Evolutionary conservation across 352 stramenopile species (phyloP).

Genomic region (Phytophthora melonis): DNA sequence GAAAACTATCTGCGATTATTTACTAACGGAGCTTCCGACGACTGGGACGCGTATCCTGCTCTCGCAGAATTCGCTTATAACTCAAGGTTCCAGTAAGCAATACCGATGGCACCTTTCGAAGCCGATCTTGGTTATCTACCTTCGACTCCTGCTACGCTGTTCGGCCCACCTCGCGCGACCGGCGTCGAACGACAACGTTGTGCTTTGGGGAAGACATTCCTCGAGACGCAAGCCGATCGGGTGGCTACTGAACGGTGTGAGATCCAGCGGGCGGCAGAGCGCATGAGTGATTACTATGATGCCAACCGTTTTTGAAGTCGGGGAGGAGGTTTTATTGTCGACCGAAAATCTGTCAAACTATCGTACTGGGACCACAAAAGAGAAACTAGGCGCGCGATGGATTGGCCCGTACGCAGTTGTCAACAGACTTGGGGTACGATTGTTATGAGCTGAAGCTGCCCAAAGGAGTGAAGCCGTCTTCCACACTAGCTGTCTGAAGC

Average conservation of each 20-base stretch:
- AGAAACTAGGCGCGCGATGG: too few species aligned
- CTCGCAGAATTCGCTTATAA: conserved; percentile 13
- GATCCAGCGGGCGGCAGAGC: too few species aligned
- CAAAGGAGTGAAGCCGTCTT: too few species aligned
- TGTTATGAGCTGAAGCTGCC: too few species aligned
- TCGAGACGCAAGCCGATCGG: not conserved
- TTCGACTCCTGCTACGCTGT: conserved; percentile 9
- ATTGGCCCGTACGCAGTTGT: too few species aligned
- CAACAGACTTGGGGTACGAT: too few species aligned
- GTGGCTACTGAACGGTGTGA: too few species aligned
- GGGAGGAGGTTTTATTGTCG: too few species aligned
- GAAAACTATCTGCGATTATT: too few species aligned
- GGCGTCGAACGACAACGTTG: not conserved
- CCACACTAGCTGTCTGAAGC: conserved; percentile 10
- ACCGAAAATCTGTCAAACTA: too few species aligned
- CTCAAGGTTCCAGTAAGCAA: conserved; percentile 7
- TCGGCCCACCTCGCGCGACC: not conserved
- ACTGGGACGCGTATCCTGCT: too few species aligned
- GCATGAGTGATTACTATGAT: conserved; percentile 11
- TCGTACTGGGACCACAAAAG: not conserved
- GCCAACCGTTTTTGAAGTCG: not conserved
- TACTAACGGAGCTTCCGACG: too few species aligned
- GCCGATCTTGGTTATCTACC: conserved; percentile 23
- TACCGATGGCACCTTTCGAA: conserved; percentile 27
- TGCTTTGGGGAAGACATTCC: conserved; percentile 16